phyloP scores from a whole-genome alignment of 2,329 filamentous ascomycete genomes.

The Pseudogymnoascus sp. region DNA sequence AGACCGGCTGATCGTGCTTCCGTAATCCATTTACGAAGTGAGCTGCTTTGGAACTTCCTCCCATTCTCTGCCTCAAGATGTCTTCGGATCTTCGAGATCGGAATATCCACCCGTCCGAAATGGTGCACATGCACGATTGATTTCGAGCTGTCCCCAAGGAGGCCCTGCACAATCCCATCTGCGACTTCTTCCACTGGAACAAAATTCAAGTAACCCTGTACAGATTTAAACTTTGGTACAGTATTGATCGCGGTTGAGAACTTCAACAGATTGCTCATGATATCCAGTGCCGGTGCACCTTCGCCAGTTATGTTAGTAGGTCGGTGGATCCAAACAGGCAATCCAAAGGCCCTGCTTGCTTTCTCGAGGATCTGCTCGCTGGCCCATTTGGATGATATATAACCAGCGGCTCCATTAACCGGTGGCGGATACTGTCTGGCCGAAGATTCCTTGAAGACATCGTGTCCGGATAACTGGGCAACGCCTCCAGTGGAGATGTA shows the following conservation, averaged over 20 bases:
- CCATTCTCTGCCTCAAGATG: neutral
- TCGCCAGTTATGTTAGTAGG: conserved; percentile 17
- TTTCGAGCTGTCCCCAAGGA: neutral
- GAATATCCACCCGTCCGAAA: neutral
- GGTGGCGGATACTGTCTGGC: conserved; percentile 17
- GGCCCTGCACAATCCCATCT: conserved; percentile 5
- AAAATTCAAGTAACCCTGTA: conserved; percentile 11
- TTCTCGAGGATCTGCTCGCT: conserved; percentile 30
- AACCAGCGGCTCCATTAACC: conserved; percentile 27
- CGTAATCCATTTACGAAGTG: neutral
- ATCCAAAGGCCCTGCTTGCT: conserved; percentile 8
- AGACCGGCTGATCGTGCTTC: neutral
- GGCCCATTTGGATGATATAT: conserved; percentile 31
- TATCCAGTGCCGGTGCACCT: conserved; percentile 12
- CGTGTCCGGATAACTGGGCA: conserved; percentile 12
- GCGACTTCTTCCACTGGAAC: conserved; percentile 8
- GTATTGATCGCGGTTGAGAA: conserved; percentile 9
- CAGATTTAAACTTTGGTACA: conserved; percentile 10
- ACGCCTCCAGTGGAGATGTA: conserved; percentile 31
- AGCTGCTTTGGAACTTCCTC: neutral
- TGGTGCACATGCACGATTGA: neutral
- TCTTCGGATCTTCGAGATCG: neutral
- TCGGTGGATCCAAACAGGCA: conserved; percentile 28
- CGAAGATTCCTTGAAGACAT: conserved; percentile 9
- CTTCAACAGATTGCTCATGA: conserved; percentile 13